Base-by-base conservation (phyloP, 345 rosid species). In the Draba incana region DNA sequence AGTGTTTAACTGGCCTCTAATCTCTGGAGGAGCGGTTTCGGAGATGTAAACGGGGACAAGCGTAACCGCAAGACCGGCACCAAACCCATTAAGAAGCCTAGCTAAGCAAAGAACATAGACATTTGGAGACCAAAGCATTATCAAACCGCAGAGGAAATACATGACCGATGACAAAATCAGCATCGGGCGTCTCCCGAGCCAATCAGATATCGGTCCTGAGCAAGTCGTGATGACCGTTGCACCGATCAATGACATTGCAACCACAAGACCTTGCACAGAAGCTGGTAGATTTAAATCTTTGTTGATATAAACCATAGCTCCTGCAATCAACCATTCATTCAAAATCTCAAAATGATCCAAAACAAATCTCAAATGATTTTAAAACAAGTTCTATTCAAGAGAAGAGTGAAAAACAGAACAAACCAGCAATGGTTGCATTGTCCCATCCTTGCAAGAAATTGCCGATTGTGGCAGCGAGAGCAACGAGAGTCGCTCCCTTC, bases 361-460 rank as follows among this genome's bases (percentile, higher is more conserved):
- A 28, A 28, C 30, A 28, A 28, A 28, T 28, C 30, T 28, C 30
- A 28, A 28, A 28, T 31, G 35, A 64, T 72, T 44, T 12, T 47
- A 16, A 55, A n/a, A n/a, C 25, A 45, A 15, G 25, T 5, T 38
- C 35, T 27, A 55, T 9, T 53, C 11, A 27, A 14, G 50, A 50
- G 5, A 51, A 65, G 53, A 57, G 66, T 9, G 33, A 8, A 44
- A 10, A 39, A 20, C 9, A 7, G 20, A 60, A 69, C 79, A 50
- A 81, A 94, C 99, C 97, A 63, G 99, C 97, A 83, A 94, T 94
- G 24, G 97, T 90, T 66, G 99, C 99, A 82, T 91, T 94, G 83
- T 94, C 99, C 99, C 99, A 94, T 83, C 99, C 99, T 80, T 91
- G 99, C 68, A 94, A 85, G 80, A 94, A 91, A 84, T 88, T 94